Conservation (phyloP, 2,329 filamentous ascomycete genomes). For the Colletotrichum navitas region DNA sequence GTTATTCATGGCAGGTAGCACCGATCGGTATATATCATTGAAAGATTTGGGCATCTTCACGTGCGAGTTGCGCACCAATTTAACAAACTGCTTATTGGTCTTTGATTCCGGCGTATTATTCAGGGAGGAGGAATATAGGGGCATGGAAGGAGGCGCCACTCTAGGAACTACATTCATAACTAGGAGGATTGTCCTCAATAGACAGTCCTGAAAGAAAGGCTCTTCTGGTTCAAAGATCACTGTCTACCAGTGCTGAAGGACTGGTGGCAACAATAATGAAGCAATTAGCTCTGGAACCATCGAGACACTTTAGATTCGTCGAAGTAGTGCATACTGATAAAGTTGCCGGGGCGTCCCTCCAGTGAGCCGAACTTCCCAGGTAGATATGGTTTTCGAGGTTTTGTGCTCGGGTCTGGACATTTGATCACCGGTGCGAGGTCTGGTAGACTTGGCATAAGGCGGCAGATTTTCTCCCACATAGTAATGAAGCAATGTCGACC, state of each 20-base stretch:
- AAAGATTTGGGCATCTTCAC: neutral
- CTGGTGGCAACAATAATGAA: neutral
- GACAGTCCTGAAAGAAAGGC: neutral
- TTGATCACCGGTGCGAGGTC: neutral
- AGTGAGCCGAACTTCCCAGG: neutral
- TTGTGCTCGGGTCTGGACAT: neutral
- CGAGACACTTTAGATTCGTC: neutral
- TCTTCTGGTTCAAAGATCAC: neutral
- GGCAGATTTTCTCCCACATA: neutral
- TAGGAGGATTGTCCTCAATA: neutral
- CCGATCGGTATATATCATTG: neutral
- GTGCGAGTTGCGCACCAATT: neutral
- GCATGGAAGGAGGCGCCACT: neutral
- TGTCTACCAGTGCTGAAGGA: neutral
- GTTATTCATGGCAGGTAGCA: neutral
- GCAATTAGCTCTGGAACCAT: neutral
- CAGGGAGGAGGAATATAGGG: neutral
- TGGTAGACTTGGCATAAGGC: neutral
- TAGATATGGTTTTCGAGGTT: neutral
- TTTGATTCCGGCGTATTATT: neutral
- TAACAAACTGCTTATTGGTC: neutral
- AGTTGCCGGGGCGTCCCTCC: neutral
- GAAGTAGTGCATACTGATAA: neutral
- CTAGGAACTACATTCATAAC: neutral
- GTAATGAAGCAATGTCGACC: neutral